A percentile compares a stretch with the other conserved stretches of the same genome.
phyloP scores from a whole-genome alignment of 352 stramenopile genomes.

The Phytophthora sansomeana region DNA sequence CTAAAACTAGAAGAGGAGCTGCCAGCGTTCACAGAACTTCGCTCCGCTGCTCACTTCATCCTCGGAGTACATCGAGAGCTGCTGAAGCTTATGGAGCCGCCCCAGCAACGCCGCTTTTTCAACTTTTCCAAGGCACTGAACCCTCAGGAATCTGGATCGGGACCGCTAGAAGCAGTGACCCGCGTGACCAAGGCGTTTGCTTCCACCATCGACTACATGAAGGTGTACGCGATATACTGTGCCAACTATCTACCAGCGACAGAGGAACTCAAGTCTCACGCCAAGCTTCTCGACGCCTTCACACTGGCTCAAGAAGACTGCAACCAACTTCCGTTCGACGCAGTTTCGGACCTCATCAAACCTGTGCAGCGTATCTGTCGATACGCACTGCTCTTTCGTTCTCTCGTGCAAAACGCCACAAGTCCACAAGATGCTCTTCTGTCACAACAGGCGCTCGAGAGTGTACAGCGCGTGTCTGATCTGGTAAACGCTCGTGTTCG shows the following conservation, averaged over 20 bases:
- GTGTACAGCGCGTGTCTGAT: slow-evolving; percentile 57
- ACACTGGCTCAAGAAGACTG: slow-evolving; percentile 17
- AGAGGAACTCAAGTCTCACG: slow-evolving; percentile 54
- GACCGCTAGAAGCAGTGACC: slow-evolving; percentile 34
- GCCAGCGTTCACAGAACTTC: slow-evolving; percentile 25
- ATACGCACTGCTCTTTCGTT: slow-evolving; percentile 69
- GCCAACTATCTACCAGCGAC: slow-evolving; percentile 55
- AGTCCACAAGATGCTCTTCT: slow-evolving; percentile 40
- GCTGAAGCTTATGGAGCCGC: slow-evolving; percentile 21
- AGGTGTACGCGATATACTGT: slow-evolving; percentile 76
- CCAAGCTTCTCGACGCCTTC: slow-evolving; percentile 44
- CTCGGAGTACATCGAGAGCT: slow-evolving; percentile 37
- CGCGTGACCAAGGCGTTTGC: slow-evolving; percentile 43
- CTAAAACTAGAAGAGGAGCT: slow-evolving; percentile 24
- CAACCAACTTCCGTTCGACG: slow-evolving; percentile 34
- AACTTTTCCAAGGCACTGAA: slow-evolving; percentile 17
- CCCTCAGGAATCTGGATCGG: slow-evolving; percentile 1
- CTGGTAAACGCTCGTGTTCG: slow-evolving; percentile 75
- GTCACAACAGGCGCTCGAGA: slow-evolving; percentile 47
- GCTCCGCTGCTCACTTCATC: slow-evolving; percentile 27
- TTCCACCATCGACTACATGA: slow-evolving; percentile 68
- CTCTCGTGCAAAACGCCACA: slow-evolving; percentile 48
- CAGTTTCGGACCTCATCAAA: slow-evolving; percentile 74
- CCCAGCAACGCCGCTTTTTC: slow-evolving; percentile 25
- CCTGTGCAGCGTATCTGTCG: slow-evolving; percentile 76